Base-by-base conservation (phyloP, 2,329 filamentous ascomycete species). In the Bertia moriformis region DNA sequence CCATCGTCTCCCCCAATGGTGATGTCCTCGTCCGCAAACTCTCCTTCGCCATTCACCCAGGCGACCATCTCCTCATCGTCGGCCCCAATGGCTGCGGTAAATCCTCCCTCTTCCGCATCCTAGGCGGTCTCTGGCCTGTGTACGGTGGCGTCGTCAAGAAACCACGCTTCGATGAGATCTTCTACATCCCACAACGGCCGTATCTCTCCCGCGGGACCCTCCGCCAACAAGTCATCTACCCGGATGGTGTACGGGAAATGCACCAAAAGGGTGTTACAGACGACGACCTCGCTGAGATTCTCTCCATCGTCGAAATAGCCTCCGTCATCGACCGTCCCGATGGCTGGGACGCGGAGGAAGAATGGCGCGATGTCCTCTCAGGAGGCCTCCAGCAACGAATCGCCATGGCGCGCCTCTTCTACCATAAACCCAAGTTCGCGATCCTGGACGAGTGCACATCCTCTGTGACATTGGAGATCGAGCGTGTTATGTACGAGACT, bases 71-170 rank as follows among this genome's bases (percentile, higher is more conserved):
- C 4, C 74, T 98, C 27, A 91, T 98, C 32, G 84, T 96, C 32
- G 91, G 91, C 1, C 91, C 91, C 18, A 98, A 98, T 55, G 91
- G 91, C 24, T 98, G 91, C 57, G 91, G 91, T 30, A 98, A 98
- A 59, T 94, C 86, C 0, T 93, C 83, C 13, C 71, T 98, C 3
- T 98, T 98, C 73, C 79, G 91, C 29, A 98, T 98, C 48, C 73
- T 98, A 1, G 91, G 91, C 44, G 91, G 91, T 1, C 68, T 98
- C 2, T 98, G 91, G 91, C 91, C 91, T 14, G 91, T 96, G 12
- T 98, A 98, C 58, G 91, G 91, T 46, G 91, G 91, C 39, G 86
- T 75, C 1, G 91, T 98, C 15, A 72, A 85, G 51, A 96, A 96
- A 57, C 91, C 91, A 1, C 78, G 83, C 2, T 91, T 89, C 51